Conservation (phyloP, 805 yeast genomes). For the Zygoascus tannicola region DNA sequence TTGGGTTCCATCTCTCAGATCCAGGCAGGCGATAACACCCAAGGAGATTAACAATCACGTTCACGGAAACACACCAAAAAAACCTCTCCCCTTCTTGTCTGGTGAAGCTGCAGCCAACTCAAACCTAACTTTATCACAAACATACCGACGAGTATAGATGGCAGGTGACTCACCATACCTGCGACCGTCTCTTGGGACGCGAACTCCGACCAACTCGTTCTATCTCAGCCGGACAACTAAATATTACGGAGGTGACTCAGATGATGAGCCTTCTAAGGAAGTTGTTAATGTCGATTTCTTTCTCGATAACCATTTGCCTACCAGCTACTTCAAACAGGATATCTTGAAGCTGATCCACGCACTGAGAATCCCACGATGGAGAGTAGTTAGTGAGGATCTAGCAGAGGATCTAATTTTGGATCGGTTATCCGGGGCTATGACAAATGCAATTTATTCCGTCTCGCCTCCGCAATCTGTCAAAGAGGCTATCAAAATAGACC, state of each 20-base stretch:
- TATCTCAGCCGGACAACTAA: background rate
- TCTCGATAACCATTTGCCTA: slow-evolving; percentile 69
- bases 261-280: slow-evolving; percentile 6
- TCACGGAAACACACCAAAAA: too few relatives aligned
- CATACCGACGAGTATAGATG: background rate
- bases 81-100: too few relatives aligned
- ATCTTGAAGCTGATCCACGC: slow-evolving; percentile 53
- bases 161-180: background rate
- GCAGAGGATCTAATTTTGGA: slow-evolving; percentile 40
- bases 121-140: too few relatives aligned
- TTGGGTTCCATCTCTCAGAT: too few relatives aligned
- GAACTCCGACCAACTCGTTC: background rate
- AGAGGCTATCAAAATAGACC: slow-evolving; percentile 27
- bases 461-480: slow-evolving; percentile 40
- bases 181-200: background rate
- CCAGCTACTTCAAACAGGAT: slow-evolving; percentile 79
- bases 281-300: slow-evolving; percentile 37
- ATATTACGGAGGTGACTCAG: slow-evolving; percentile 1
- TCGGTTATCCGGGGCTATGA: slow-evolving; percentile 86
- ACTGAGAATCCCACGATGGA: slow-evolving; percentile 74
- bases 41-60: too few relatives aligned
- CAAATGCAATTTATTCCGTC: slow-evolving; percentile 78
- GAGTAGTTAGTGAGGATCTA: slow-evolving; percentile 36
- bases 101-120: too few relatives aligned
- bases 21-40: too few relatives aligned